A percentile compares a stretch with the other conserved stretches of the same genome.
phyloP scores from a whole-genome alignment of 2,329 filamentous ascomycete species.

The Trichoderma sp. region DNA sequence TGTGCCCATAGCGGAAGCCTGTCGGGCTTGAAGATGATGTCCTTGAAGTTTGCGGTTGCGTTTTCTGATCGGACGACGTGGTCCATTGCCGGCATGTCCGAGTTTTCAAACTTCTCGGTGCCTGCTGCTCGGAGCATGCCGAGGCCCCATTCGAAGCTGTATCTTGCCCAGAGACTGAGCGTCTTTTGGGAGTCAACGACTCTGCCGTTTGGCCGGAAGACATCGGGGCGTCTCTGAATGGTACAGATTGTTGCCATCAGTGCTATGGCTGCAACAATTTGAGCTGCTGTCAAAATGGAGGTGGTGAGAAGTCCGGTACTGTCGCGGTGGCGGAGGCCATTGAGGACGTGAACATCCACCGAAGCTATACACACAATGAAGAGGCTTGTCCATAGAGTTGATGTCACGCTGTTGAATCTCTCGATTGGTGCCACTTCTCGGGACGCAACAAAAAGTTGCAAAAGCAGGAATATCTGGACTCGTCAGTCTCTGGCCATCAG shows the following conservation, averaged over 20 bases:
- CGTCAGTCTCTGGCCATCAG: background rate
- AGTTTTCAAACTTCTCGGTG: conserved; percentile 23
- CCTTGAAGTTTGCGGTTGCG: conserved; percentile 13
- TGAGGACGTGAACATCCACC: background rate
- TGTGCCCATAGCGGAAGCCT: conserved; percentile 18
- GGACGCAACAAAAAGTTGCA: conserved; percentile 10
- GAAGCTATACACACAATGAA: conserved; percentile 8
- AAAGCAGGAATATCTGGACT: background rate
- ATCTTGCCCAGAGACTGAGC: conserved; percentile 15
- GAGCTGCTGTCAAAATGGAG: background rate
- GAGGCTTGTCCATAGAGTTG: background rate
- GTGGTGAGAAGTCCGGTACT: background rate
- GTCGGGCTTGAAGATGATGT: conserved; percentile 14
- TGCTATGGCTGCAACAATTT: conserved; percentile 4
- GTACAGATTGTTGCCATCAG: background rate
- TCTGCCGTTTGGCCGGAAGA: conserved; percentile 10
- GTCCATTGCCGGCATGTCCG: conserved; percentile 10
- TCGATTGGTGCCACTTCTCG: conserved; percentile 10
- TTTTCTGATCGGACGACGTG: conserved; percentile 9
- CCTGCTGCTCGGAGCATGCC: conserved; percentile 12
- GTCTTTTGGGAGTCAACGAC: conserved; percentile 1
- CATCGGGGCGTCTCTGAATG: background rate
- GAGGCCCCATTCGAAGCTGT: conserved; percentile 20
- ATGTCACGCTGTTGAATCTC: conserved; percentile 9
- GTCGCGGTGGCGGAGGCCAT: background rate